Evolutionary conservation across 2,329 filamentous ascomycete species (phyloP).

Genomic region (Xylaria digitata): DNA sequence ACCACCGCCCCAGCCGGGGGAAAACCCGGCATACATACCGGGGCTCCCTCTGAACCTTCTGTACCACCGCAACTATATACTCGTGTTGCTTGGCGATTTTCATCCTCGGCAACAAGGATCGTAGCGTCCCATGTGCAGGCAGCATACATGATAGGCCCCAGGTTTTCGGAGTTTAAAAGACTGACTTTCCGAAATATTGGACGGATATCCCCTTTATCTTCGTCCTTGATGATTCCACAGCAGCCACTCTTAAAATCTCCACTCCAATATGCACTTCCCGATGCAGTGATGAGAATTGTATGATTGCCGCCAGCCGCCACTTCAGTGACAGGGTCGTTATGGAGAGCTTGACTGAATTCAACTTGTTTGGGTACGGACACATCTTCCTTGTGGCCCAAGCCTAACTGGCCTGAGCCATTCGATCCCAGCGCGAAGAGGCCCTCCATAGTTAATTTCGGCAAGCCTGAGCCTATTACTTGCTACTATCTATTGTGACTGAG

Average conservation of each 20-base stretch:
- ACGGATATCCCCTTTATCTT: slow-evolving; percentile 43
- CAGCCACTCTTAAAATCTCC: slow-evolving; percentile 70
- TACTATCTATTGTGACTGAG: not conserved
- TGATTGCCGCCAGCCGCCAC: slow-evolving; percentile 83
- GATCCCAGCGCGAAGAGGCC: slow-evolving; percentile 77
- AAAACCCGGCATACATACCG: slow-evolving; percentile 67
- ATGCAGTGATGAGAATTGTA: slow-evolving; percentile 75
- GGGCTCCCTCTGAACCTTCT: slow-evolving; percentile 49
- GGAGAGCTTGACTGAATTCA: slow-evolving; percentile 61
- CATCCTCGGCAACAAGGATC: slow-evolving; percentile 66
- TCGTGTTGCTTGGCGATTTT: slow-evolving; percentile 55
- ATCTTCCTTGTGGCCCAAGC: slow-evolving; percentile 76
- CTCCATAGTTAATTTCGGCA: slow-evolving; percentile 54
- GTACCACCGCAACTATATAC: slow-evolving; percentile 75
- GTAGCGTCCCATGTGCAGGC: slow-evolving; percentile 85
- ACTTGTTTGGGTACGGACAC: slow-evolving; percentile 73
- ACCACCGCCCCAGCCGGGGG: slow-evolving; percentile 70
- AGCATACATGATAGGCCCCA: slow-evolving; percentile 56
- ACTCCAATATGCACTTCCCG: slow-evolving; percentile 71
- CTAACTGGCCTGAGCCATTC: slow-evolving; percentile 79
- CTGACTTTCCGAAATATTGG: slow-evolving; percentile 56
- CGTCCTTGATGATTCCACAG: slow-evolving; percentile 58
- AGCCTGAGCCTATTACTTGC: not conserved
- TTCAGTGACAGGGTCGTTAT: slow-evolving; percentile 52
- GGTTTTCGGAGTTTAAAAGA: slow-evolving; percentile 49